Percentiles rank a stretch among this genome's conserved stretches.
Evolutionary conservation across 2,329 filamentous ascomycete species (phyloP).

Genomic region (Amphichorda felina): DNA sequence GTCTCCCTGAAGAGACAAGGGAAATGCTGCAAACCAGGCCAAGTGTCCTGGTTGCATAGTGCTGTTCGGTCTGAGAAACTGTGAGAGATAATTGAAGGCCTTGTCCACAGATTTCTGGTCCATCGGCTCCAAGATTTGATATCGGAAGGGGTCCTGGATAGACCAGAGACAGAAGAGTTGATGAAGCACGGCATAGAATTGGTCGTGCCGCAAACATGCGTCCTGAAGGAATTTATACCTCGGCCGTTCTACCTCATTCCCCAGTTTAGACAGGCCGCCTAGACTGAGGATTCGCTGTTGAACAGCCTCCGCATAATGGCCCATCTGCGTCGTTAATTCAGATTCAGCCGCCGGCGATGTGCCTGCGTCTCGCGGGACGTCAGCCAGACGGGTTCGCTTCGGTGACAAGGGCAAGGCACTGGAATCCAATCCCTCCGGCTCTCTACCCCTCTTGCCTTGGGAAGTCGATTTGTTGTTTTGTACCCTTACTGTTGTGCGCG

Average conservation of each 20-base stretch:
- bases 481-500: too few species aligned
- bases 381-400: too few species aligned
- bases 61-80: constrained; percentile 24
- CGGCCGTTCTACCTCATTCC: constrained; percentile 23
- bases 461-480: too few species aligned
- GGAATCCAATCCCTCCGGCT: too few species aligned
- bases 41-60: constrained; percentile 13
- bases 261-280: neutral
- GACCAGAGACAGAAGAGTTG: constrained; percentile 52
- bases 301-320: neutral
- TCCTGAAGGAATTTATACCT: constrained; percentile 42
- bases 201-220: constrained; percentile 44
- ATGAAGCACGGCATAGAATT: constrained; percentile 53
- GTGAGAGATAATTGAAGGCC: neutral
- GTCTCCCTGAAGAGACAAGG: constrained; percentile 6
- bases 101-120: neutral
- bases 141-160: constrained; percentile 19
- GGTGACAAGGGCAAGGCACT: too few species aligned
- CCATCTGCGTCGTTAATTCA: too few species aligned
- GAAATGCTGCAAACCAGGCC: constrained; percentile 25
- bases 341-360: too few species aligned
- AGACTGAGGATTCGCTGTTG: constrained; percentile 10
- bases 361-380: too few species aligned
- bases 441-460: too few species aligned
- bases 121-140: constrained; percentile 14